These are phyloP conservation scores for Rubroboletus pulcherrimus DNA, from an alignment of 768 basidiomycete species.

Conservation along the genomic window DNA sequence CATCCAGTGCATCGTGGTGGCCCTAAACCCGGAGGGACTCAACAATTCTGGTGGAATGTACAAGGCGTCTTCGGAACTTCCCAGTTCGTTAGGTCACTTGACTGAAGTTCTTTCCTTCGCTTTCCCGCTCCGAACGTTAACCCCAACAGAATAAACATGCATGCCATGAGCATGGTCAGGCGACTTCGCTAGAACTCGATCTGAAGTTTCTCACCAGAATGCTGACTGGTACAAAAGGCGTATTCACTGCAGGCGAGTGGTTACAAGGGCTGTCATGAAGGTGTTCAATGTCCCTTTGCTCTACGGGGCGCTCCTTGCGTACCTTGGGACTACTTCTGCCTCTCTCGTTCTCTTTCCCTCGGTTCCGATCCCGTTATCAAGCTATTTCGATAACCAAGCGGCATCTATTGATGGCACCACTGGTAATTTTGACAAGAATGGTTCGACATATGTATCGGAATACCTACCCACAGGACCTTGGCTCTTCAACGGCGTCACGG, in stretches of 20 bases:
- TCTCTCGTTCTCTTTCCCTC: constrained; percentile 31
- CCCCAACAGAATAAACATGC: not conserved
- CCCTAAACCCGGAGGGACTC: not conserved
- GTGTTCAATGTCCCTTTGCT: constrained; percentile 18
- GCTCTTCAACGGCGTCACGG: constrained; percentile 38
- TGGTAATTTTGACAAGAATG: constrained; percentile 39
- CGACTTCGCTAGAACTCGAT: not conserved
- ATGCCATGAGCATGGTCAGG: constrained; percentile 13
- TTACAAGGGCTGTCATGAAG: not conserved
- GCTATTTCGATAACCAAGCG: constrained; percentile 42
- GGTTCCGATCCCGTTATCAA: constrained; percentile 24
- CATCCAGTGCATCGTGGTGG: not conserved
- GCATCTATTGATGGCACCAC: constrained; percentile 36
- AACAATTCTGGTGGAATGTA: not conserved
- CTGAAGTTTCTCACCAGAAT: not conserved
- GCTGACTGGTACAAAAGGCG: too few relatives aligned
- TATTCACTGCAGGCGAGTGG: too few relatives aligned
- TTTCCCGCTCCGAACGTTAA: too few relatives aligned
- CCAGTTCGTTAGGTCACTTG: not conserved
- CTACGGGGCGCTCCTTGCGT: constrained; percentile 17
- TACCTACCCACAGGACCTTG: constrained; percentile 39
- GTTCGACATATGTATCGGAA: constrained; percentile 39
- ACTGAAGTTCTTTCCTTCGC: not conserved
- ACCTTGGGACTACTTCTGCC: constrained; percentile 8
- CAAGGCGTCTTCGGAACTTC: not conserved